Evolutionary conservation across 352 stramenopile genomes (phyloP), one percentile per base, ranked within the genome.

Genomic region (Phytophthora pluvialis): DNA sequence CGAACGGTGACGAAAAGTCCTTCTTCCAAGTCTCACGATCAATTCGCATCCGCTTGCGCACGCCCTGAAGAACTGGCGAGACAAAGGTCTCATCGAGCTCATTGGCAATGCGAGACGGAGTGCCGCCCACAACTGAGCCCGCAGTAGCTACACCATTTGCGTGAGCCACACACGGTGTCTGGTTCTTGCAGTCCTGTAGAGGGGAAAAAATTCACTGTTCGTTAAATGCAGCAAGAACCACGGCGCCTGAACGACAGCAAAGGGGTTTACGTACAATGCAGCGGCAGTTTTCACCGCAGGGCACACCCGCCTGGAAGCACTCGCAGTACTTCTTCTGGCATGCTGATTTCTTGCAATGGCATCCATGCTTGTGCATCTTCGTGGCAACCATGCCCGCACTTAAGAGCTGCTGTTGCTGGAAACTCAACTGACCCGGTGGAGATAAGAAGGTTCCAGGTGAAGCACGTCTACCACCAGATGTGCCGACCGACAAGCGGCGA

Each of bases 241-340:
- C 9, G 6, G 5, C 42, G 16, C 15, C 21, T 9, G 36, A 43
- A 8, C 32, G 15, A 60, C 16, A 57, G 25, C 38, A 47, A 43
- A 21, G 2, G 1, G 16, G n/a, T 26, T 16, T 32, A 86, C 81
- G 65, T 88, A 89, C 83, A 63, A 95, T 91, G 56, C 91, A 97
- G 26, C 94, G 92, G 64, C 91, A 97, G 65, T 96, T 97, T 46
- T 89, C 79, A 16, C 84, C 89, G 53, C 91, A 97, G 12, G 81
- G 69, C 6, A 96, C 83, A 6, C 84, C 89, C 0, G 93, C 94
- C 64, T 98, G 93, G 70, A 97, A 99, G 47, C 97, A 99, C 75
- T 99, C 97, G 70, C 97, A 99, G 71, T 99, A 99, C 44, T 98
- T 98, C 80, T 99, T 99, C 63, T 98, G 92, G 58, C 97, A 99